phyloP scores from a whole-genome alignment of 2,329 filamentous ascomycete species.

The Pseudopithomyces maydicus region DNA sequence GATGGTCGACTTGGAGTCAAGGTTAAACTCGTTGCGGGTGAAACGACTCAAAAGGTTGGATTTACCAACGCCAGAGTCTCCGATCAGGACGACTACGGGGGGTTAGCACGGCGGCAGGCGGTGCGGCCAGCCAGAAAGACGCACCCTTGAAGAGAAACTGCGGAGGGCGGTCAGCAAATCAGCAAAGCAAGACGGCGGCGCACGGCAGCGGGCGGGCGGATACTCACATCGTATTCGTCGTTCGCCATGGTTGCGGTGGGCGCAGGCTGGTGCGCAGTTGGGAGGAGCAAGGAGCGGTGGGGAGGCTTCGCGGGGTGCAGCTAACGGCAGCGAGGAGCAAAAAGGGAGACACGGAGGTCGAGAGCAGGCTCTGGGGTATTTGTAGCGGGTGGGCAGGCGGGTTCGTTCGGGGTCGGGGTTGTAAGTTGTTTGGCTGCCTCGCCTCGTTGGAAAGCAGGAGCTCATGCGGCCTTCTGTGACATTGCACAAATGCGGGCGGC shows the following conservation, averaged over 20 bases:
- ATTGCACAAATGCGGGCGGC: constrained; percentile 15
- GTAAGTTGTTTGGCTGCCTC: constrained; percentile 29
- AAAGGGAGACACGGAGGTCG: background rate
- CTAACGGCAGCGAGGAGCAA: background rate
- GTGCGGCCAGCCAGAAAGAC: no score
- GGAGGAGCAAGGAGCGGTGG: constrained; percentile 18
- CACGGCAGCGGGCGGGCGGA: constrained; percentile 22
- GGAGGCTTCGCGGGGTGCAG: constrained; percentile 8
- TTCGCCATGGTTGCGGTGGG: constrained; percentile 77
- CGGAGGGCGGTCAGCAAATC: constrained; percentile 27
- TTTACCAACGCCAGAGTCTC: constrained; percentile 99
- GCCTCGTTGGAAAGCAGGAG: constrained; percentile 21
- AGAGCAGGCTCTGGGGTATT: background rate
- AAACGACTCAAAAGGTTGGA: constrained; percentile 99
- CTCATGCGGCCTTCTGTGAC: constrained; percentile 11
- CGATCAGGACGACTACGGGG: constrained; percentile 87
- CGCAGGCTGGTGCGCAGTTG: constrained; percentile 17
- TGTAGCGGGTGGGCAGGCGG: constrained; percentile 2
- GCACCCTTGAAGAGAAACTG: constrained; percentile 99
- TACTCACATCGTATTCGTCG: constrained; percentile 99
- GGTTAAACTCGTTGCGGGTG: constrained; percentile 99
- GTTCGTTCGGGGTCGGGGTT: constrained; percentile 9
- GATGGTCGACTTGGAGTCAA: constrained; percentile 99
- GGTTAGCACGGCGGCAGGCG: constrained; percentile 31
- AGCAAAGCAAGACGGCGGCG: background rate